A percentile compares a stretch with the other conserved stretches of the same genome.
phyloP scores from a whole-genome alignment of 2,329 filamentous ascomycete genomes.

The Mycogone perniciosa region DNA sequence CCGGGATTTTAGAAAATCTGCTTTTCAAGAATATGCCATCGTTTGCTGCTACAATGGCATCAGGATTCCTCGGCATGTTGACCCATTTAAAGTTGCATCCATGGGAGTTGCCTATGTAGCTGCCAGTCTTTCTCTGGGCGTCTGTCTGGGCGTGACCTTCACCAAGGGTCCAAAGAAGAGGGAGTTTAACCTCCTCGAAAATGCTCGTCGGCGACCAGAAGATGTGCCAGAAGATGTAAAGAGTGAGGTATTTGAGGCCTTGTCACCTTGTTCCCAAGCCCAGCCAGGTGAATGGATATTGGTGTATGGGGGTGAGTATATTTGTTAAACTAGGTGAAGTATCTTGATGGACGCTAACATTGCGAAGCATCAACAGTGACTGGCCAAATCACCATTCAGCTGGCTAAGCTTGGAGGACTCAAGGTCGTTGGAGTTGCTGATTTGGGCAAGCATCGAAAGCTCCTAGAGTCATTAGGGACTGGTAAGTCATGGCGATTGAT shows the following conservation, averaged over 20 bases:
- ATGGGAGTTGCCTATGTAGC: conserved; percentile 8
- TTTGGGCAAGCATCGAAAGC: background rate
- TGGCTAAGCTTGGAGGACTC: conserved; percentile 6
- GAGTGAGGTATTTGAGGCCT: conserved; percentile 4
- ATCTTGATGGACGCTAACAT: background rate
- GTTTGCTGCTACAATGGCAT: conserved; percentile 11
- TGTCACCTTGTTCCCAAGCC: conserved; percentile 6
- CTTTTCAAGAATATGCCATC: conserved; percentile 8
- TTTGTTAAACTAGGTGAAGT: background rate
- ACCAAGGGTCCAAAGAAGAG: conserved; percentile 2
- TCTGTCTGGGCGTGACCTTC: conserved; percentile 4
- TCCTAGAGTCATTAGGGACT: background rate
- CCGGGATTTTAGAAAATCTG: conserved; percentile 6
- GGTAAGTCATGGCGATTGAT: background rate
- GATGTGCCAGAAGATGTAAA: conserved; percentile 9
- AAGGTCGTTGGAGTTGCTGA: conserved; percentile 6
- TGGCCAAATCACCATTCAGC: conserved; percentile 2
- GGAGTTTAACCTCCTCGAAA: conserved; percentile 9
- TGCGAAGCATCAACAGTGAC: conserved; percentile 6
- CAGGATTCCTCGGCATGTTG: conserved; percentile 8
- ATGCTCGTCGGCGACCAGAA: conserved; percentile 2
- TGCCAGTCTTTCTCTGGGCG: conserved; percentile 5
- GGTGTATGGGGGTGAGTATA: conserved; percentile 4
- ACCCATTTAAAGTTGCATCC: conserved; percentile 6
- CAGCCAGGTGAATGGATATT: conserved; percentile 10